These are phyloP conservation scores for Senecio squalidus DNA, from an alignment of 140 eudicot species.

Conservation along the genomic window DNA sequence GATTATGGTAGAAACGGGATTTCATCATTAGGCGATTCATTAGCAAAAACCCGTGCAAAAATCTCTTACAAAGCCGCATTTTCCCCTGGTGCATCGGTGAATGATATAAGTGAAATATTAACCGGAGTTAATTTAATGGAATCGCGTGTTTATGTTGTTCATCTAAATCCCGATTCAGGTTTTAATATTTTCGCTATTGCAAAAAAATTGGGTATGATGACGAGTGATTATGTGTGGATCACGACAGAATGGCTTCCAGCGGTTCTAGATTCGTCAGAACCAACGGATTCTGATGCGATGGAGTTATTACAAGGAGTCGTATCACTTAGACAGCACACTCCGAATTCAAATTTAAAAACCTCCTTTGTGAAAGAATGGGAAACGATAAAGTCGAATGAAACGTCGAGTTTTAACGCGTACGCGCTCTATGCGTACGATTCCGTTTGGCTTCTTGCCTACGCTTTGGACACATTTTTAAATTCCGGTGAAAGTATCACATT, in stretches of 20 bases:
- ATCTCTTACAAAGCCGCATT: conserved; percentile 88
- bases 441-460: conserved; percentile 73
- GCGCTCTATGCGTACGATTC: conserved; percentile 90
- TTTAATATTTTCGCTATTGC: conserved; percentile 49
- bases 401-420: conserved; percentile 47
- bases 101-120: conserved; percentile 35
- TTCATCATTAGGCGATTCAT: conserved; percentile 72
- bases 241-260: conserved; percentile 82
- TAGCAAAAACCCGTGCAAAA: conserved; percentile 69
- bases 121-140: conserved; percentile 65
- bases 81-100: conserved; percentile 38
- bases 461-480: conserved; percentile 52
- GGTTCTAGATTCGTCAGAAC: conserved; percentile 40
- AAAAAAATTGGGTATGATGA: conserved; percentile 65
- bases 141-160: conserved; percentile 79
- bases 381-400: conserved; percentile 38
- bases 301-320: conserved; percentile 61
- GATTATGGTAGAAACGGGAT: conserved; percentile 87
- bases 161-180: conserved; percentile 81
- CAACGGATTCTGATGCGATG: conserved; percentile 22
- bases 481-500: conserved; percentile 52
- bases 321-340: conserved; percentile 69
- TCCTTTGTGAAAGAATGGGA: conserved; percentile 38
- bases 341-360: conserved; percentile 44
- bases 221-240: conserved; percentile 69